Percentiles rank a stretch among this genome's conserved stretches.
Evolutionary conservation across 495 filamentous ascomycete genomes (phyloP).

Genomic region (Neurospora sp.): DNA sequence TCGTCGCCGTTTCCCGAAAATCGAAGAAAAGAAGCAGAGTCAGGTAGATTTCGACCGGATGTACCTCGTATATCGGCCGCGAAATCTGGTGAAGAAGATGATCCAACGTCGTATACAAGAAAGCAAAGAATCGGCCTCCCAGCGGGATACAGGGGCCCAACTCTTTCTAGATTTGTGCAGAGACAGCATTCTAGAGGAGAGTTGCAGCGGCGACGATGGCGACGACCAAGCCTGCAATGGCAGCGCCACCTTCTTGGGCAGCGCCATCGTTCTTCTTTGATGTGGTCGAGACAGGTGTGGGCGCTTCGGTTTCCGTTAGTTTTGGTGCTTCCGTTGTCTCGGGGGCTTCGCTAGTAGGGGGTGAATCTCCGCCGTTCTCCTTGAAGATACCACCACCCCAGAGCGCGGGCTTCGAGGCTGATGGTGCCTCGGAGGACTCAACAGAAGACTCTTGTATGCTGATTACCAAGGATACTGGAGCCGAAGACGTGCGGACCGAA

Average conservation of each 20-base stretch:
- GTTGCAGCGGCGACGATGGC: constrained; percentile 37
- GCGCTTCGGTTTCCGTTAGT: background rate
- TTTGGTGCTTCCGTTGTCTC: background rate
- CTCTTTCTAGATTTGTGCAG: background rate
- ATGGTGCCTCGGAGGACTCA: background rate
- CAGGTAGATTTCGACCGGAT: background rate
- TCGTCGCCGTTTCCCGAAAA: background rate
- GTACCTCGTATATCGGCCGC: background rate
- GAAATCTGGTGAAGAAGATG: background rate
- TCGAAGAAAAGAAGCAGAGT: background rate
- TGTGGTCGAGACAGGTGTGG: constrained; percentile 9
- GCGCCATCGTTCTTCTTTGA: constrained; percentile 30
- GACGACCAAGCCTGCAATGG: constrained; percentile 36
- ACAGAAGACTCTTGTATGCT: constrained; percentile 2
- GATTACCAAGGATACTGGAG: background rate
- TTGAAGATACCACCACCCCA: constrained; percentile 25
- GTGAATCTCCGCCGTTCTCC: constrained; percentile 13
- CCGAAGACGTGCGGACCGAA: constrained; percentile 6
- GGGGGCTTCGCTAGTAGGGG: background rate
- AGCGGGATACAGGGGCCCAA: background rate
- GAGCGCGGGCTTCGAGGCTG: constrained; percentile 5
- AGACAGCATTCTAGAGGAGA: constrained; percentile 18
- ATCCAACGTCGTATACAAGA: background rate
- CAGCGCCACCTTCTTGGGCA: constrained; percentile 28
- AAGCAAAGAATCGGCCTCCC: background rate